Base-by-base conservation (phyloP, 495 filamentous ascomycete genomes). In the Neurospora sp. region DNA sequence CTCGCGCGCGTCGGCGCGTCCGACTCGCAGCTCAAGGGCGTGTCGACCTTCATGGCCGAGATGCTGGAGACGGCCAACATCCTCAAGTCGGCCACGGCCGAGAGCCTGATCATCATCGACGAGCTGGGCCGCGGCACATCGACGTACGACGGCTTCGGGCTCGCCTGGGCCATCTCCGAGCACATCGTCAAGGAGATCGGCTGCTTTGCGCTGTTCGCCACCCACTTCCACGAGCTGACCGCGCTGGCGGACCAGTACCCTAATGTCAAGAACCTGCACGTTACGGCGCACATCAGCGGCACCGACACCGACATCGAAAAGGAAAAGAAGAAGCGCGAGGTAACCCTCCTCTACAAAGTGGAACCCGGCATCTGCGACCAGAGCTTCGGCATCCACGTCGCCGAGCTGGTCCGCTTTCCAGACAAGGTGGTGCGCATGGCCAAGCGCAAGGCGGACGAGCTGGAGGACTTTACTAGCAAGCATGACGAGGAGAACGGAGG, bases 31-130 rank as follows among this genome's bases (percentile, higher is more conserved):
- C 89, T 99, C 43, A 99, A 99, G 83, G 96, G 96, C 42, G 96
- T 99, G 9, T 97, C 93, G 48, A 99, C 96, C 0, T 99, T 99
- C 86, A 99, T 99, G 96, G 96, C 96, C 0, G 96, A 99, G 84
- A 99, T 99, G 96, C 88, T 99, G 36, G 96, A 99, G 79, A 99
- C 96, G 0, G 93, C 96, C 72, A 98, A 97, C 78, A 99, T 99
- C 74, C 92, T 99, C 79, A 98, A 98, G 83, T 94, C 92, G 5
- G 96, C 96, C 4, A 98, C 96, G 2, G 90, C 90, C 9, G 96
- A 98, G 77, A 94, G 92, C 6, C 86, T 99, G 70, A 97, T 99
- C 80, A 97, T 99, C 82, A 97, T 98, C 77, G 96, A 99, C 83
- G 96, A 99, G 83, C 90, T 99, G n/a, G 96, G 96, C 37, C 92